Base-by-base conservation (phyloP, 2,329 filamentous ascomycete genomes). In the Ilyonectria sp. region DNA sequence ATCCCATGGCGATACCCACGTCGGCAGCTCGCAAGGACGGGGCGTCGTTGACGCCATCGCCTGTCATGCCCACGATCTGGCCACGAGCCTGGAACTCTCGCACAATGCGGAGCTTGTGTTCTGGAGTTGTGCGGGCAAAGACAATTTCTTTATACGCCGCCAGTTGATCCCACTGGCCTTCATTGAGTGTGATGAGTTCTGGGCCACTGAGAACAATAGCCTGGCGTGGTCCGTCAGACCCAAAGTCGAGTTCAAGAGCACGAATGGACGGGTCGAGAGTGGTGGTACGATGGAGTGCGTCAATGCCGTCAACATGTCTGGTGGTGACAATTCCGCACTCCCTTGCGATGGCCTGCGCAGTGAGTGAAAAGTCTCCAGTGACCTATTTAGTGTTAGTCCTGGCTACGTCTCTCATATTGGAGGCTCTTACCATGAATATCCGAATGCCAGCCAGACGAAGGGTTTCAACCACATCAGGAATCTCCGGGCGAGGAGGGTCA, bases 21-120 rank as follows among this genome's bases (percentile, higher is more conserved):
- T 97, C 94, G 17, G 94, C 93, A 1, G 91, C 90, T 2, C 92
- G 90, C 4, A 97, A 87, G 2, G 94, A 94, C 0, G 94, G 93
- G 0, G 93, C 92, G 76, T 97, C 94, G 74, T 97, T 97, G 72
- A 95, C 93, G 19, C 94, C 94, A 73, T 97, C 94, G 43, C 94
- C 94, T 2, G 95, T 93, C 89, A 97, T 96, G 44, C 91, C 94
- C 1, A 97, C 89, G 2, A 93, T 91, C 79, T 71, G 92, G 76
- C 87, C 84, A 9, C 87, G 83, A 1, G 84, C 80, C 75, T 93
- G 92, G 68, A 94, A 91, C 77, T 93, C 92, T 33, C 88, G 88
- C n/a, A 95, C 92, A 68, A 94, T 94, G 37, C 91, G 89, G 7
- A 94, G 86, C 77, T 95, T 95, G 76, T 94, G 92, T 75, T 94